phyloP scores from a whole-genome alignment of 345 rosid species.

The Mercurialis annua region DNA sequence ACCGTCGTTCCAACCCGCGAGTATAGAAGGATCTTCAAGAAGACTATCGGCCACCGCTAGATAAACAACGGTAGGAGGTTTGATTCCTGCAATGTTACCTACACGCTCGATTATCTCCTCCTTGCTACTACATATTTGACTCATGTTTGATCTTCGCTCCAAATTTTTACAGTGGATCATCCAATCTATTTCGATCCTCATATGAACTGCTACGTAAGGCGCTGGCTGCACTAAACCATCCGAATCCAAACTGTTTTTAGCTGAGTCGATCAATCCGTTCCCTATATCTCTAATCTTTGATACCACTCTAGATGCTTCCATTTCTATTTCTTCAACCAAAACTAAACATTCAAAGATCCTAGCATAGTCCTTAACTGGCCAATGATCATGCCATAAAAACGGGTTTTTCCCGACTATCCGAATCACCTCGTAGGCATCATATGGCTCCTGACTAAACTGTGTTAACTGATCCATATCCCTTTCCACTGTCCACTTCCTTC shows the following conservation, averaged over 20 bases:
- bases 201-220: slow-evolving; percentile 81
- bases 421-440: slow-evolving; percentile 61
- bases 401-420: slow-evolving; percentile 79
- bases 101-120: slow-evolving; percentile 72
- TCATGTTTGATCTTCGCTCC: slow-evolving; percentile 57
- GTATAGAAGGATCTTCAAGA: slow-evolving; percentile 66
- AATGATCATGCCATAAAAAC: slow-evolving; percentile 97
- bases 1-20: slow-evolving; percentile 74
- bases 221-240: slow-evolving; percentile 5
- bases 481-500: slow-evolving; percentile 85
- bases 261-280: slow-evolving; percentile 31
- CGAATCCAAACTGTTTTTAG: not conserved
- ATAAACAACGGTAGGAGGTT: slow-evolving; percentile 58
- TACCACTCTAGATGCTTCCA: slow-evolving; percentile 77
- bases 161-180: slow-evolving; percentile 95
- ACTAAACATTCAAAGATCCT: slow-evolving; percentile 79
- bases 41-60: slow-evolving; percentile 88
- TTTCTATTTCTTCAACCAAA: slow-evolving; percentile 63
- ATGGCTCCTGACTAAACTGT: slow-evolving; percentile 30
- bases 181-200: slow-evolving; percentile 99
- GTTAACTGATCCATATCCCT: slow-evolving; percentile 76
- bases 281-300: slow-evolving; percentile 64
- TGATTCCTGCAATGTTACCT: slow-evolving; percentile 50
- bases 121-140: slow-evolving; percentile 86
- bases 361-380: slow-evolving; percentile 91